Conservation (phyloP, 1,139 yeast species). For the Magnusiomyces ingens region DNA sequence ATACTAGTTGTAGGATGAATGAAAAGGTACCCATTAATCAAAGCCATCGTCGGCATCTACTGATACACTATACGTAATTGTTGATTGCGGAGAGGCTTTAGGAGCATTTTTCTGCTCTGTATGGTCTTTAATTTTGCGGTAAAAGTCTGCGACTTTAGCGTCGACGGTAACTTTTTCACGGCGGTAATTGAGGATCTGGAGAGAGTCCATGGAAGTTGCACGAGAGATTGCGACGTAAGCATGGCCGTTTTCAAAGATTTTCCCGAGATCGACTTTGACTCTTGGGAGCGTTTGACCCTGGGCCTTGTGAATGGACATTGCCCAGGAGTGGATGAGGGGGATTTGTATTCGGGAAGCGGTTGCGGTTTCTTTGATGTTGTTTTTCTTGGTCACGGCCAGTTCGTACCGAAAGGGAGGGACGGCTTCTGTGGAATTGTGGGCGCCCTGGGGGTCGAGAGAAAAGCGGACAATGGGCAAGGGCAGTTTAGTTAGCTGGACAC, state of each 20-base stretch:
- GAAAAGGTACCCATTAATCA: background rate
- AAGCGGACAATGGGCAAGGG: background rate
- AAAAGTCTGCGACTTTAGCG: conserved; percentile 59
- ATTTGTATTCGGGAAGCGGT: conserved; percentile 46
- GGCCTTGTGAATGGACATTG: conserved; percentile 82
- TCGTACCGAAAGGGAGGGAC: background rate
- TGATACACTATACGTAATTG: too few relatives aligned
- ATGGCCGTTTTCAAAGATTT: conserved; percentile 77
- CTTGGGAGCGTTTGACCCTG: conserved; percentile 86
- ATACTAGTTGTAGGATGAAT: too few relatives aligned
- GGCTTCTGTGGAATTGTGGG: background rate
- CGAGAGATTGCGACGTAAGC: conserved; percentile 88
- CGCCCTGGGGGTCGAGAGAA: background rate
- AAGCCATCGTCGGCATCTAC: background rate
- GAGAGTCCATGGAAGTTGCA: conserved; percentile 66
- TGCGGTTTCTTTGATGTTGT: too few relatives aligned
- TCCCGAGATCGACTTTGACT: conserved; percentile 65
- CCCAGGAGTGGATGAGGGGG: conserved; percentile 80
- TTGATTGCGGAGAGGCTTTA: too few relatives aligned
- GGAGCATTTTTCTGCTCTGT: too few relatives aligned
- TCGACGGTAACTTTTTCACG: conserved; percentile 58
- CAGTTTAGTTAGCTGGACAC: too few relatives aligned
- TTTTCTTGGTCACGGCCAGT: too few relatives aligned
- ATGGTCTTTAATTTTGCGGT: conserved; percentile 35
- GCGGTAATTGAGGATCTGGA: conserved; percentile 69